Conservation (phyloP, 2,329 filamentous ascomycete genomes). For the Ceratocystis eucalypticola region DNA sequence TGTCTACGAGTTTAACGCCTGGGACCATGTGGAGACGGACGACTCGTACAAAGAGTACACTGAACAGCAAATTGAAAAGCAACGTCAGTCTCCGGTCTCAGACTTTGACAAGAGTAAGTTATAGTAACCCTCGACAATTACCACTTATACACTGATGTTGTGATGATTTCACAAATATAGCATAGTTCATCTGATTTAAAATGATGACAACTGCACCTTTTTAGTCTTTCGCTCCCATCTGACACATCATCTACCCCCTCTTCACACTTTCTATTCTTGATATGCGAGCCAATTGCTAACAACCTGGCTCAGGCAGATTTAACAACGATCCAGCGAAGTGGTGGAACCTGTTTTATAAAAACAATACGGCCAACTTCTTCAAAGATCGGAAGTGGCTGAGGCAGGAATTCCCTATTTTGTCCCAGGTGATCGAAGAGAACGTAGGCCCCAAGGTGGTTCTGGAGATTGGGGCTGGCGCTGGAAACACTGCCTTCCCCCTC, state of each 20-base stretch:
- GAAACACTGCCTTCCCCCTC: conserved; percentile 92
- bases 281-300: conserved; percentile 18
- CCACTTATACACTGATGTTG: conserved; percentile 27
- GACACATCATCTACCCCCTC: conserved; percentile 30
- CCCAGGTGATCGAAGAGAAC: conserved; percentile 55
- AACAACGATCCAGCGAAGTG: conserved; percentile 84
- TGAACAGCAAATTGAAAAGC: conserved; percentile 68
- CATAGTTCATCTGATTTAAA: conserved; percentile 58
- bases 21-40: conserved; percentile 95
- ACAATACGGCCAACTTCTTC: conserved; percentile 96
- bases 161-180: conserved; percentile 46
- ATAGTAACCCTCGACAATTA: conserved; percentile 6
- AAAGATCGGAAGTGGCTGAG: conserved; percentile 96
- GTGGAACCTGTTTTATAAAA: conserved; percentile 98
- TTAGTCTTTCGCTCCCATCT: conserved; percentile 66
- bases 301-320: conserved; percentile 50
- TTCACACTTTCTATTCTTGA: conserved; percentile 11
- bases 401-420: conserved; percentile 88
- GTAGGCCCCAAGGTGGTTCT: conserved; percentile 59
- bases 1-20: conserved; percentile 95
- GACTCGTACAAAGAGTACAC: conserved; percentile 76
- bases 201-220: conserved; percentile 47
- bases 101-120: conserved; percentile 75
- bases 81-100: conserved; percentile 73
- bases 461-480: conserved; percentile 88